Conservation (phyloP, 2,329 filamentous ascomycete species). For the Fusarium sp. region DNA sequence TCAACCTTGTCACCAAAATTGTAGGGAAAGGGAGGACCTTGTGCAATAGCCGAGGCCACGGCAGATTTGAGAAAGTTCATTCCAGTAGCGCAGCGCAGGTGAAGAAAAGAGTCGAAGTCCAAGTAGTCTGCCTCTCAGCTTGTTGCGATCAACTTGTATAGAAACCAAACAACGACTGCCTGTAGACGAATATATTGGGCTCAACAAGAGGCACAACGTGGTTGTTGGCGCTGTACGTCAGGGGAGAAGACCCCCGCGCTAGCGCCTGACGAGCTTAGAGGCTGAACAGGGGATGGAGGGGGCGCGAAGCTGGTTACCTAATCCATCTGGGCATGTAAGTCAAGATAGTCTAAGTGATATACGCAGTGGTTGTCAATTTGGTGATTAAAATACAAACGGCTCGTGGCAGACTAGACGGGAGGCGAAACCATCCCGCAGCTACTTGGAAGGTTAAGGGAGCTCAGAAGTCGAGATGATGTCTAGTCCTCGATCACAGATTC, state of each 20-base stretch:
- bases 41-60: conserved; percentile 95
- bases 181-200: conserved; percentile 23
- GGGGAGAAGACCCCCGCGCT: conserved; percentile 46
- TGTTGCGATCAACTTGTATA: conserved; percentile 3
- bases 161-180: conserved; percentile 12
- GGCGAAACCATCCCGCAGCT: background rate
- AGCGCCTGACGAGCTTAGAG: conserved; percentile 31
- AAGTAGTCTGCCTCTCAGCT: background rate
- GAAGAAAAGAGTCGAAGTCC: background rate
- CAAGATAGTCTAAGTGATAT: background rate
- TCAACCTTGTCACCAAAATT: conserved; percentile 93
- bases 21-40: conserved; percentile 93
- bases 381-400: background rate
- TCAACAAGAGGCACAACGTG: conserved; percentile 45
- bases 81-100: conserved; percentile 16
- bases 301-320: conserved; percentile 4
- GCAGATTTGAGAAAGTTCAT: conserved; percentile 99
- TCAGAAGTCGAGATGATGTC: background rate
- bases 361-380: background rate
- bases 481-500: too few species aligned
- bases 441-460: background rate
- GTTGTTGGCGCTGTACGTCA: conserved; percentile 41
- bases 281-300: conserved; percentile 1
- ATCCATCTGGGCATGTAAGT: background rate
- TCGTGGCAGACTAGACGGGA: background rate